phyloP scores from a whole-genome alignment of 257 asterid species.

The Nicotiana otophora region DNA sequence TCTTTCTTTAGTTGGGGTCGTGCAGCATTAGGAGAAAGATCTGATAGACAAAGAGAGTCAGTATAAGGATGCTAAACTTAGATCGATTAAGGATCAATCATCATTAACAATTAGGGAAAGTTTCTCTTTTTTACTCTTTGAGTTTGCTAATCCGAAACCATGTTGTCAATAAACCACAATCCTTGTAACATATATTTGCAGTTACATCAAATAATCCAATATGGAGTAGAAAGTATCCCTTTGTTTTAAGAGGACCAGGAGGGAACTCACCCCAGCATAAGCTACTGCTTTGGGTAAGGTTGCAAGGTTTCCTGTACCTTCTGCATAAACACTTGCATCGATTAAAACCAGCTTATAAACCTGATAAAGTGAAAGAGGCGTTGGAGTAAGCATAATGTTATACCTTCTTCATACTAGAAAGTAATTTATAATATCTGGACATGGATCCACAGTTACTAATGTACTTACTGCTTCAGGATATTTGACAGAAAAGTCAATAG shows the following conservation, averaged over 20 bases:
- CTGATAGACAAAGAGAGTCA: background rate
- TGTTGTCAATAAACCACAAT: constrained; percentile 10
- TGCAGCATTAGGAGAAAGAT: background rate
- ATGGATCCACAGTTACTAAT: constrained; percentile 6
- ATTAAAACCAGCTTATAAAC: constrained; percentile 80
- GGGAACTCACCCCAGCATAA: constrained; percentile 70
- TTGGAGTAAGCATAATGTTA: background rate
- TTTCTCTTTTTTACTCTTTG: background rate
- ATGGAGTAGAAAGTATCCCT: background rate
- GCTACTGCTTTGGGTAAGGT: constrained; percentile 67
- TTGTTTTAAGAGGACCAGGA: background rate
- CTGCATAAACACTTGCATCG: constrained; percentile 93
- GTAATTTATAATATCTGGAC: background rate
- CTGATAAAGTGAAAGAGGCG: constrained; percentile 32
- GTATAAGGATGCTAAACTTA: background rate
- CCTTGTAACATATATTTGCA: background rate
- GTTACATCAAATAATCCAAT: constrained; percentile 1
- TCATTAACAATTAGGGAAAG: background rate
- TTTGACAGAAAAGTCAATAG: constrained; percentile 64
- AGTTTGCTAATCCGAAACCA: background rate
- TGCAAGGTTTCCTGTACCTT: constrained; percentile 90
- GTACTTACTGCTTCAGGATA: constrained; percentile 78
- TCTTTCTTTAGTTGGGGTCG: background rate
- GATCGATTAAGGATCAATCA: background rate
- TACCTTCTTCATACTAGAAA: background rate